Percentiles rank a stretch among this genome's conserved stretches.
These are phyloP conservation scores for Circinella minor DNA, from an alignment of 371 early-diverging fungal genomes.

Conservation along the genomic window DNA sequence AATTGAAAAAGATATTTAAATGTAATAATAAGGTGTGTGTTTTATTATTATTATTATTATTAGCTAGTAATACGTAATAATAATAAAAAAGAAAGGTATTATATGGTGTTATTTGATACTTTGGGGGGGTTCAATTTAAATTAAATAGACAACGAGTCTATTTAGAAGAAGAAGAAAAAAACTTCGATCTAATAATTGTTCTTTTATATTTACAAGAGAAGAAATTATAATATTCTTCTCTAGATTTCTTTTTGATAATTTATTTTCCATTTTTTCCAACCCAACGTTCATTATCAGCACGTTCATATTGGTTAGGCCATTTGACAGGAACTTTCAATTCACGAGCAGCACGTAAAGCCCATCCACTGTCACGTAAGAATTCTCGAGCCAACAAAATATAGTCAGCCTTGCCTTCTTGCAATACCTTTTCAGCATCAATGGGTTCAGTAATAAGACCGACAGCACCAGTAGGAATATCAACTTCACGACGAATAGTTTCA, in stretches of 20 bases:
- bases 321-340: constrained; percentile 69
- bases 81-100: too few species aligned
- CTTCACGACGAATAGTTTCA: constrained; percentile 59
- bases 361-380: constrained; percentile 66
- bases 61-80: too few species aligned
- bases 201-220: background rate
- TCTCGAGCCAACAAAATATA: constrained; percentile 63
- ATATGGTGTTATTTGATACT: too few species aligned
- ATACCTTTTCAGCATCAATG: constrained; percentile 70
- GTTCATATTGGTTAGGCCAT: constrained; percentile 71
- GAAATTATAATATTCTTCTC: too few species aligned
- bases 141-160: too few species aligned
- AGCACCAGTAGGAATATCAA: constrained; percentile 65
- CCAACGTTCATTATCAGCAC: constrained; percentile 33
- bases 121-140: too few species aligned
- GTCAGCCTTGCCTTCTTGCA: constrained; percentile 75
- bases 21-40: too few species aligned
- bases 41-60: too few species aligned
- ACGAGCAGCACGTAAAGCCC: constrained; percentile 43
- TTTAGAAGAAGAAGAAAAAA: background rate
- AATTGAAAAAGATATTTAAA: too few species aligned
- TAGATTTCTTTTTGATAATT: background rate
- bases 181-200: background rate
- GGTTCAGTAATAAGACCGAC: constrained; percentile 79
- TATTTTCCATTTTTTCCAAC: constrained; percentile 15